phyloP scores from a whole-genome alignment of 306 rosid genomes.

The Quillaja saponaria region DNA sequence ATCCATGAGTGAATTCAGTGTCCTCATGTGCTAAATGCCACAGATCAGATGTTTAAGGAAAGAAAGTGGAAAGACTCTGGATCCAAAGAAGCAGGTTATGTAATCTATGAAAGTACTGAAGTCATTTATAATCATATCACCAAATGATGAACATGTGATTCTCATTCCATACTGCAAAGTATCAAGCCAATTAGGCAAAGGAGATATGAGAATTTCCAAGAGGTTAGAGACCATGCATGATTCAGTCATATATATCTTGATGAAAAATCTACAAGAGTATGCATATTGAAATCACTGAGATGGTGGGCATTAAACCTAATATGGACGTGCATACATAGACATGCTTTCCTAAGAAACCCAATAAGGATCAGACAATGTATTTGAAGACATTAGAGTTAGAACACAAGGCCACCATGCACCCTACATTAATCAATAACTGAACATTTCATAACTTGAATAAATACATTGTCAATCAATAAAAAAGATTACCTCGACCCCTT shows the following conservation, averaged over 20 bases:
- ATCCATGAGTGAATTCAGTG: conserved; percentile 23
- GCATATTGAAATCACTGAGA: background rate
- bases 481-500: conserved; percentile 34
- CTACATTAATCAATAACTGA: conserved; percentile 4
- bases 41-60: background rate
- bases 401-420: conserved; percentile 7
- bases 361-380: conserved; percentile 1
- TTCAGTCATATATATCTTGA: conserved; percentile 5
- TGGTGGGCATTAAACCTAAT: background rate
- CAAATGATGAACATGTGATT: conserved; percentile 8
- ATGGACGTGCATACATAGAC: background rate
- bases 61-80: background rate
- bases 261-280: background rate
- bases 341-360: conserved; percentile 8
- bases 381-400: conserved; percentile 6
- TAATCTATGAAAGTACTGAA: background rate
- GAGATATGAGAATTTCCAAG: background rate
- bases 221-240: conserved; percentile 10
- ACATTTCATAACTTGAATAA: conserved; percentile 21
- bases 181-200: conserved; percentile 14
- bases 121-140: conserved; percentile 7
- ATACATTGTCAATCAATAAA: no score
- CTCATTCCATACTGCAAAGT: background rate
- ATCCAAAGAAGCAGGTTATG: conserved; percentile 9
- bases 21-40: background rate